Evolutionary conservation across 2,329 filamentous ascomycete genomes (phyloP).

Genomic region (Helotiales sp.): DNA sequence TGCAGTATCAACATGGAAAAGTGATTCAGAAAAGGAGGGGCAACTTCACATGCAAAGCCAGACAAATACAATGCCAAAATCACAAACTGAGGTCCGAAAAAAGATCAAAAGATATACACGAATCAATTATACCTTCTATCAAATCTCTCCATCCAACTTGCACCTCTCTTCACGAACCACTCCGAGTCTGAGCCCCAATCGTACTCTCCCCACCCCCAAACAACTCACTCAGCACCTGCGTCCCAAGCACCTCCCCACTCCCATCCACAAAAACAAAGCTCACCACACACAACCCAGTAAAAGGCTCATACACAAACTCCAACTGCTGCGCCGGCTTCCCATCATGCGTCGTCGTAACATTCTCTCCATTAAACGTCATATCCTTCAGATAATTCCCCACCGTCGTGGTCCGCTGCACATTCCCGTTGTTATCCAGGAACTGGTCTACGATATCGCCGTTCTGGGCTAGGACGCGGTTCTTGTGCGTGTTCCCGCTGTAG

Average conservation of each 20-base stretch:
- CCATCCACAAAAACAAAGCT: constrained; percentile 50
- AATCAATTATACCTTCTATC: not conserved
- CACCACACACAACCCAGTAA: constrained; percentile 45
- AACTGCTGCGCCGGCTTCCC: constrained; percentile 49
- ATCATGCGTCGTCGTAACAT: constrained; percentile 45
- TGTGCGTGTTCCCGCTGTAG: constrained; percentile 55
- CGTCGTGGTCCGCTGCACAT: constrained; percentile 41
- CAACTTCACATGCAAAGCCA: too few relatives aligned
- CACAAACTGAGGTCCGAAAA: too few relatives aligned
- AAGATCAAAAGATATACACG: not conserved
- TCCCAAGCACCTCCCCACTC: constrained; percentile 48
- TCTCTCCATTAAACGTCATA: constrained; percentile 57
- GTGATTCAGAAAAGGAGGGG: too few relatives aligned
- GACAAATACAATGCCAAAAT: too few relatives aligned
- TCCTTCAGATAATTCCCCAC: constrained; percentile 51
- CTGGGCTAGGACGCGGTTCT: constrained; percentile 56
- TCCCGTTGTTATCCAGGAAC: constrained; percentile 53
- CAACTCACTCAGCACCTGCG: constrained; percentile 52
- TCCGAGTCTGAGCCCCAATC: constrained; percentile 37
- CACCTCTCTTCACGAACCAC: not conserved
- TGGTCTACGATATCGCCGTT: constrained; percentile 55
- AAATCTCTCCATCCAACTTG: not conserved
- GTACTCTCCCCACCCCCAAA: constrained; percentile 53
- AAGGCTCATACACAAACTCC: constrained; percentile 55
- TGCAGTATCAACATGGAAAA: too few relatives aligned